Percentiles rank a stretch among this genome's conserved stretches.
These are phyloP conservation scores for Syncephalastrum sp. DNA, from an alignment of 371 early-diverging fungal species.

Conservation along the genomic window DNA sequence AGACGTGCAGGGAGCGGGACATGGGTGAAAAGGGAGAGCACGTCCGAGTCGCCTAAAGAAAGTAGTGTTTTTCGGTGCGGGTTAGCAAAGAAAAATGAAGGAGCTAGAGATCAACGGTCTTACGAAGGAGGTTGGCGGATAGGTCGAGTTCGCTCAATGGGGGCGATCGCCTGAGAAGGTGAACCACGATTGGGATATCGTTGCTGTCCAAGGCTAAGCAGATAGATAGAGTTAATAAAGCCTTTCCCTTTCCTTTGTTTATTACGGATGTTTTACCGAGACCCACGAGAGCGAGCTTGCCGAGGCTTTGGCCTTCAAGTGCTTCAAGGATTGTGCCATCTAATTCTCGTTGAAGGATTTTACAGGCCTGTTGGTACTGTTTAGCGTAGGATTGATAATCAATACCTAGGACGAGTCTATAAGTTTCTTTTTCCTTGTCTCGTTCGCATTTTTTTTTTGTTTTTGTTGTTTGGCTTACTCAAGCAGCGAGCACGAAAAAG, in stretches of 20 bases:
- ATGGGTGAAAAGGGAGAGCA: slow-evolving; percentile 14
- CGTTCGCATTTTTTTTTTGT: too few species aligned
- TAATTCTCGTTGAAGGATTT: slow-evolving; percentile 3
- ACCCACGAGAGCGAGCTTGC: slow-evolving; percentile 2
- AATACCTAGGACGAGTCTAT: too few species aligned
- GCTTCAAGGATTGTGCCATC: not conserved
- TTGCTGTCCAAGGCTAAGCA: not conserved
- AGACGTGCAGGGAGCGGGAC: slow-evolving; percentile 12
- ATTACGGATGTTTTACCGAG: not conserved
- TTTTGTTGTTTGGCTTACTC: too few species aligned
- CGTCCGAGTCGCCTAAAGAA: slow-evolving; percentile 22
- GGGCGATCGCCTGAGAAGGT: slow-evolving; percentile 20
- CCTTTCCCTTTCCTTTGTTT: not conserved
- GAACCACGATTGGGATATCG: slow-evolving; percentile 9
- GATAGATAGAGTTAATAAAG: not conserved
- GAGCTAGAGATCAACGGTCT: not conserved
- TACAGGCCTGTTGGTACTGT: not conserved
- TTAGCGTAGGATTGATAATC: not conserved
- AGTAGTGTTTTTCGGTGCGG: not conserved
- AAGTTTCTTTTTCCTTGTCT: too few species aligned
- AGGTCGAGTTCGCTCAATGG: slow-evolving; percentile 17
- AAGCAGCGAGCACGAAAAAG: too few species aligned
- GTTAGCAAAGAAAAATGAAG: not conserved
- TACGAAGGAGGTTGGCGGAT: slow-evolving; percentile 31
- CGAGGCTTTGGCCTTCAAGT: not conserved